Evolutionary conservation across 2,329 filamentous ascomycete genomes (phyloP).

Genomic region (Beauveria rudraprayagi): DNA sequence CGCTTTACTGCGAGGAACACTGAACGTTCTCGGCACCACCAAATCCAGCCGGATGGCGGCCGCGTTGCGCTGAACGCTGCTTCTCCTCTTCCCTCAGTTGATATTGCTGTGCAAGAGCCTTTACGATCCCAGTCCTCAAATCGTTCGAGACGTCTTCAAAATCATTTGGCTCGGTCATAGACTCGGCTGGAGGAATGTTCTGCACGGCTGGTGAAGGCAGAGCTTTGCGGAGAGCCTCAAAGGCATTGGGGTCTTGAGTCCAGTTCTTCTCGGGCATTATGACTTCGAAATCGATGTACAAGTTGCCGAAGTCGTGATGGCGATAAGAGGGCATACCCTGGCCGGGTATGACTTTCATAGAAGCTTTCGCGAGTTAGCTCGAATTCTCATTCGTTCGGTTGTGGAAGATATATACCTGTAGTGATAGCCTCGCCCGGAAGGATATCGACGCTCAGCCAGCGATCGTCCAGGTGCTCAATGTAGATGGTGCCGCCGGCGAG

Average conservation of each 20-base stretch:
- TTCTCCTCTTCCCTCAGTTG: conserved; percentile 53
- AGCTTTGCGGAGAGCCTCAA: conserved; percentile 72
- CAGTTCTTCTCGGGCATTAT: conserved; percentile 85
- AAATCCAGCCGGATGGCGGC: neutral
- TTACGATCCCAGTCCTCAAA: no score
- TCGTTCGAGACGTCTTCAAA: conserved; percentile 60
- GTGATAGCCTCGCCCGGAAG: conserved; percentile 90
- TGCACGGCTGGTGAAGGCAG: conserved; percentile 64
- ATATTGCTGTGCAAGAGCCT: conserved; percentile 34
- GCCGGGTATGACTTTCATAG: conserved; percentile 87
- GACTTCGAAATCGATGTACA: conserved; percentile 96
- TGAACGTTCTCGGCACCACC: conserved; percentile 74
- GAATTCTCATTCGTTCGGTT: conserved; percentile 15
- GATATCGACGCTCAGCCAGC: conserved; percentile 92
- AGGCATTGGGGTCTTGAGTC: conserved; percentile 58
- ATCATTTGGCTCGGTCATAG: conserved; percentile 84
- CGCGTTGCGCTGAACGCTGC: no score
- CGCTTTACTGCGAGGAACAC: conserved; percentile 73
- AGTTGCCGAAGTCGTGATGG: conserved; percentile 91
- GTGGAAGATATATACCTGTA: conserved; percentile 56
- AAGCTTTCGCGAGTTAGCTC: conserved; percentile 43
- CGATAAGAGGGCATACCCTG: conserved; percentile 96
- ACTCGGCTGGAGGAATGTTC: conserved; percentile 64
- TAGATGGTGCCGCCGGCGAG: conserved; percentile 84
- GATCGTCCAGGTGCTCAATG: conserved; percentile 93